Evolutionary conservation across 2,329 filamentous ascomycete genomes (phyloP).

Genomic region (Fusarium aywerte): DNA sequence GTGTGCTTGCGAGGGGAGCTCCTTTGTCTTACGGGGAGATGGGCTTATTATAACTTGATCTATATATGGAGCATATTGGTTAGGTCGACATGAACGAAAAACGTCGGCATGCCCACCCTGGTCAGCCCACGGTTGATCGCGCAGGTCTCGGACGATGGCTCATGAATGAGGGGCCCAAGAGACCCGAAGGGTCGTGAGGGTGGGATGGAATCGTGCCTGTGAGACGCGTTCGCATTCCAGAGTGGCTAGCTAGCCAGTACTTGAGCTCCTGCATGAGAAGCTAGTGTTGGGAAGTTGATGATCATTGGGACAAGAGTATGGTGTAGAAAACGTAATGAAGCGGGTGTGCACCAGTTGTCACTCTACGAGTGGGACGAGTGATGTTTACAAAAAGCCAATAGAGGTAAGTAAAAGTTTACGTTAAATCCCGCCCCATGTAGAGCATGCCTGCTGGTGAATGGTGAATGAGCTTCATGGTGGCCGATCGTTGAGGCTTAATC

Average conservation of each 20-base stretch:
- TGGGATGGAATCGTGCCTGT: constrained; percentile 44
- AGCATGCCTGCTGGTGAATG: constrained; percentile 22
- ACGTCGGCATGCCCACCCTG: constrained; percentile 30
- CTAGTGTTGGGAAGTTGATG: constrained; percentile 34
- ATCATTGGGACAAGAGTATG: constrained; percentile 37
- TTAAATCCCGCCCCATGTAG: constrained; percentile 25
- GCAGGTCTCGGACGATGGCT: constrained; percentile 27
- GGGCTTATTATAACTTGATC: constrained; percentile 40
- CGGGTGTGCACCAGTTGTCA: constrained; percentile 40
- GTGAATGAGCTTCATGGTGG: constrained; percentile 16
- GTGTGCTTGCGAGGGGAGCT: constrained; percentile 16
- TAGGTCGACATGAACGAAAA: constrained; percentile 25
- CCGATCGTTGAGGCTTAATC: constrained; percentile 37
- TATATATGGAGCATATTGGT: constrained; percentile 22
- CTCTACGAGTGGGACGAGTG: constrained; percentile 30
- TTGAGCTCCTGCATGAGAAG: constrained; percentile 38
- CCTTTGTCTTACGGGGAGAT: constrained; percentile 36
- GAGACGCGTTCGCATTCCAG: constrained; percentile 44
- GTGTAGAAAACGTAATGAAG: constrained; percentile 44
- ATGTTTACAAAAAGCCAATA: constrained; percentile 28
- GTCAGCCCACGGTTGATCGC: constrained; percentile 30
- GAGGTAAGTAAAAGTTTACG: constrained; percentile 25
- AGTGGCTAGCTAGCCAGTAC: constrained; percentile 42
- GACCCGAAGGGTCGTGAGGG: constrained; percentile 33
- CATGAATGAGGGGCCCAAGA: constrained; percentile 31